Conservation (phyloP, 805 yeast genomes). For the Metschnikowia lunata region DNA sequence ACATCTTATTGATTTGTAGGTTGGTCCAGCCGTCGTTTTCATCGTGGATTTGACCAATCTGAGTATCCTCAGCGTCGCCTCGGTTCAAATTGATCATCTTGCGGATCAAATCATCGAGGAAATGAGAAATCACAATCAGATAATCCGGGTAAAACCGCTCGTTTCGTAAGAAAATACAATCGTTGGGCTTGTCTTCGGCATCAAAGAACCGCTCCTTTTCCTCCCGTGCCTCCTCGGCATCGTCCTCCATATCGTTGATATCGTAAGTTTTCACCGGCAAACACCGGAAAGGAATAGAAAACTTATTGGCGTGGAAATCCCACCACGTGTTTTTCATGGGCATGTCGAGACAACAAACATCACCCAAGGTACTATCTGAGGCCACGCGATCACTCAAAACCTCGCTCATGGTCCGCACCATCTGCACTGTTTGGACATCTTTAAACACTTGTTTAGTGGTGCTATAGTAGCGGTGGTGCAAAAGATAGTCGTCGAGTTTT, state of each 20-base stretch:
- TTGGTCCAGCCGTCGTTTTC: slow-evolving; percentile 35
- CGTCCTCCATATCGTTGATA: slow-evolving; percentile 35
- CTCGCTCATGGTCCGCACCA: slow-evolving; percentile 51
- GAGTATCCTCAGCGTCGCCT: slow-evolving; percentile 39
- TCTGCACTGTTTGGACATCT: slow-evolving; percentile 57
- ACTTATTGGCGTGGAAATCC: slow-evolving; percentile 30
- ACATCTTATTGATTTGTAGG: slow-evolving; percentile 23
- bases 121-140: slow-evolving; percentile 29
- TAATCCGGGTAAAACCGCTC: slow-evolving; percentile 17
- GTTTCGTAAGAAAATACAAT: slow-evolving; percentile 12
- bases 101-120: slow-evolving; percentile 30
- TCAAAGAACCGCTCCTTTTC: slow-evolving; percentile 19
- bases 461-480: slow-evolving; percentile 61
- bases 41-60: slow-evolving; percentile 21
- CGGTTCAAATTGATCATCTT: slow-evolving; percentile 31
- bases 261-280: slow-evolving; percentile 30
- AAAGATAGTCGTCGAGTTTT: slow-evolving; percentile 53
- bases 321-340: slow-evolving; percentile 24
- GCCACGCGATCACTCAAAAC: slow-evolving; percentile 23
- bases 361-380: slow-evolving; percentile 15
- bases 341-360: slow-evolving; percentile 9
- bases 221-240: slow-evolving; percentile 14
- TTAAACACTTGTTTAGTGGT: slow-evolving; percentile 42
- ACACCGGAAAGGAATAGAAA: slow-evolving; percentile 31
- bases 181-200: slow-evolving; percentile 16